Conservation (phyloP, 768 basidiomycete species). For the Calvatia gigantea region DNA sequence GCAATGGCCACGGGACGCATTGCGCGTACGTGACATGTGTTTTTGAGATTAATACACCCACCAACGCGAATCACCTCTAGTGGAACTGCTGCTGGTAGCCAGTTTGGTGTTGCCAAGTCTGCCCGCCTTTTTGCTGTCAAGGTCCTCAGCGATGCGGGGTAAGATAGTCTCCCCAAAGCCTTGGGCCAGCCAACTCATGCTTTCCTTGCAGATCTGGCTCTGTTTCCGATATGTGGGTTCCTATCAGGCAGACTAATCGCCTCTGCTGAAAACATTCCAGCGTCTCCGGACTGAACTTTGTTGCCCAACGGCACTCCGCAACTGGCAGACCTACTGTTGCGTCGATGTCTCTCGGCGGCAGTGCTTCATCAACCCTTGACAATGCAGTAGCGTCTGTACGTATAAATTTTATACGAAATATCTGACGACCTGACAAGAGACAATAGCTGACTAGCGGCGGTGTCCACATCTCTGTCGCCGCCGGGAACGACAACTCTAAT, state of each 20-base stretch:
- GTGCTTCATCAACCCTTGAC: slow-evolving; percentile 24
- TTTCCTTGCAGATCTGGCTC: slow-evolving; percentile 5
- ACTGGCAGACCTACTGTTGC: slow-evolving; percentile 29
- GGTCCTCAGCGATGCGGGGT: slow-evolving; percentile 32
- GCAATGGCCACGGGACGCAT: slow-evolving; percentile 39
- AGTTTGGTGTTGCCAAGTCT: slow-evolving; percentile 24
- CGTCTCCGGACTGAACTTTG: slow-evolving; percentile 31
- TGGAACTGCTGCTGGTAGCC: slow-evolving; percentile 23
- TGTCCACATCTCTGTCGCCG: slow-evolving; percentile 30
- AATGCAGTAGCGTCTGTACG: slow-evolving; percentile 26
- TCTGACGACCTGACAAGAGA: not conserved
- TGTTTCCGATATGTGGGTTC: slow-evolving; percentile 5
- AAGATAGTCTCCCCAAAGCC: not conserved
- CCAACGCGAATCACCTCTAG: slow-evolving; percentile 1
- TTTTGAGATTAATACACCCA: not conserved
- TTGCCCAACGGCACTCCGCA: slow-evolving; percentile 16
- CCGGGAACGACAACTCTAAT: slow-evolving; percentile 31
- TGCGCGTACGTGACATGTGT: slow-evolving; percentile 16
- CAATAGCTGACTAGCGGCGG: slow-evolving; percentile 26
- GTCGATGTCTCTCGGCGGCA: slow-evolving; percentile 34
- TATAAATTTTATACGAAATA: not conserved
- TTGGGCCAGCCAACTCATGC: not conserved
- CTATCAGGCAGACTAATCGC: not conserved
- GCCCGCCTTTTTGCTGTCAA: slow-evolving; percentile 38
- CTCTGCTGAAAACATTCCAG: slow-evolving; percentile 7